A percentile compares a stretch with the other conserved stretches of the same genome.
phyloP scores from a whole-genome alignment of 768 basidiomycete species.

The Lactarius sanguifluus region DNA sequence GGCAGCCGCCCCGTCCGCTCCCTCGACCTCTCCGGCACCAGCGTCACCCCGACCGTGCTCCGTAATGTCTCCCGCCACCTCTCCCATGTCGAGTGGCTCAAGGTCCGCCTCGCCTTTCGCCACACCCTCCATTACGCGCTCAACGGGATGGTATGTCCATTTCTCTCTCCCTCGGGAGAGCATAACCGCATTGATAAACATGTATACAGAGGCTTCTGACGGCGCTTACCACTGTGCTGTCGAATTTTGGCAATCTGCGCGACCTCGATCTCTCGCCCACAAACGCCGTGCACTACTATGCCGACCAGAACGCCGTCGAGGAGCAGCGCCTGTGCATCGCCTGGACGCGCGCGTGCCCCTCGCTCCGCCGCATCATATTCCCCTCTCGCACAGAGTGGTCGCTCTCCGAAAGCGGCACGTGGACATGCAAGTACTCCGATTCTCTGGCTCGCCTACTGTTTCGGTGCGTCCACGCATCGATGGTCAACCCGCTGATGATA shows the following conservation, averaged over 20 bases:
- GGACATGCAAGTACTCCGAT: constrained; percentile 16
- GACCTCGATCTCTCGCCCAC: constrained; percentile 64
- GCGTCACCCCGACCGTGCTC: constrained; percentile 55
- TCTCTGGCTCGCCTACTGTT: constrained; percentile 5
- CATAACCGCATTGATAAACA: neutral
- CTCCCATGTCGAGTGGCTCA: constrained; percentile 49
- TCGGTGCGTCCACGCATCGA: constrained; percentile 14
- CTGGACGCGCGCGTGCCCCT: constrained; percentile 55
- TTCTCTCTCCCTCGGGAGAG: neutral
- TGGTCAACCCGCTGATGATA: neutral
- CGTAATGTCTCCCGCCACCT: constrained; percentile 55
- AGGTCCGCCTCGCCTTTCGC: constrained; percentile 57
- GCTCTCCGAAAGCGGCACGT: constrained; percentile 32
- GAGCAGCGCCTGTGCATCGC: constrained; percentile 58
- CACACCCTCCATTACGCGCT: constrained; percentile 66
- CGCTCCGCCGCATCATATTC: constrained; percentile 53
- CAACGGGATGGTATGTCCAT: constrained; percentile 60
- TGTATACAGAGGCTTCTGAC: constrained; percentile 47
- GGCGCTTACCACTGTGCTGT: constrained; percentile 58
- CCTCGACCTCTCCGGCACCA: constrained; percentile 61
- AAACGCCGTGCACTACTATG: constrained; percentile 43
- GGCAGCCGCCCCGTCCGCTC: constrained; percentile 49
- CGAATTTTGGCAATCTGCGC: constrained; percentile 48
- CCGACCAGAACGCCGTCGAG: constrained; percentile 33
- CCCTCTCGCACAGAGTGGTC: constrained; percentile 57